Percentiles rank a stretch among this genome's conserved stretches.
phyloP scores from a whole-genome alignment of 2,329 filamentous ascomycete species.

The Sporothrix variecibatus region DNA sequence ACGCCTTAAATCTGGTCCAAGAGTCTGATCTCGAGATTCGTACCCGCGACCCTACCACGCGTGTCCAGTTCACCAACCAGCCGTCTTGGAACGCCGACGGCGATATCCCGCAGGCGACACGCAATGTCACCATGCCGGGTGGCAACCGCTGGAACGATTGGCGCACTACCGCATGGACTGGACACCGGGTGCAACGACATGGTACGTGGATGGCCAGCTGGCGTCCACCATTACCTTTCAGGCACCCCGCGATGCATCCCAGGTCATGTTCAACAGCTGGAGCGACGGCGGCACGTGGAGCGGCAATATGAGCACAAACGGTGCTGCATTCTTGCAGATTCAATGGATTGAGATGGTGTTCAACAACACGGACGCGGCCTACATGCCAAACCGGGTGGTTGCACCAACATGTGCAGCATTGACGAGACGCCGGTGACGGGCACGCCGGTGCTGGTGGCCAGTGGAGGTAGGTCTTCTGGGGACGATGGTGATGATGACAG shows the following conservation, averaged over 20 bases:
- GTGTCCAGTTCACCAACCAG: slow-evolving; percentile 55
- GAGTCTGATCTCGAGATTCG: slow-evolving; percentile 47
- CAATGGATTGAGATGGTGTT: slow-evolving; percentile 56
- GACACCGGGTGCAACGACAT: slow-evolving; percentile 48
- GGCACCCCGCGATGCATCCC: slow-evolving; percentile 49
- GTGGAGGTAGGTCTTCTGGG: slow-evolving; percentile 22
- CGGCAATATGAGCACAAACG: slow-evolving; percentile 47
- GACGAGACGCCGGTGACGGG: slow-evolving; percentile 41
- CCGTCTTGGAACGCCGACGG: slow-evolving; percentile 46
- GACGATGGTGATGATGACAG: not conserved
- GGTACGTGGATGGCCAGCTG: slow-evolving; percentile 51
- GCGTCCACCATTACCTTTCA: slow-evolving; percentile 50
- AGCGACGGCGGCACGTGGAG: slow-evolving; percentile 54
- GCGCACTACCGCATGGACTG: slow-evolving; percentile 55
- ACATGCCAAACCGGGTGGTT: slow-evolving; percentile 32
- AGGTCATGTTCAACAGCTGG: slow-evolving; percentile 55
- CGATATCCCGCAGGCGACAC: slow-evolving; percentile 46
- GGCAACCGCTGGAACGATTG: slow-evolving; percentile 48
- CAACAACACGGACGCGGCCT: slow-evolving; percentile 40
- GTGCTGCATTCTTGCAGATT: slow-evolving; percentile 50
- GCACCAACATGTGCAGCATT: slow-evolving; percentile 43
- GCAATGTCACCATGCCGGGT: slow-evolving; percentile 43
- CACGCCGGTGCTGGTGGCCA: slow-evolving; percentile 41
- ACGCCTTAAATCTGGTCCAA: slow-evolving; percentile 34
- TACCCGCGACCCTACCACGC: slow-evolving; percentile 40